A percentile compares a stretch with the other conserved stretches of the same genome.
Evolutionary conservation across 2,329 filamentous ascomycete species (phyloP).

Genomic region (Pestalotiopsis sp.): DNA sequence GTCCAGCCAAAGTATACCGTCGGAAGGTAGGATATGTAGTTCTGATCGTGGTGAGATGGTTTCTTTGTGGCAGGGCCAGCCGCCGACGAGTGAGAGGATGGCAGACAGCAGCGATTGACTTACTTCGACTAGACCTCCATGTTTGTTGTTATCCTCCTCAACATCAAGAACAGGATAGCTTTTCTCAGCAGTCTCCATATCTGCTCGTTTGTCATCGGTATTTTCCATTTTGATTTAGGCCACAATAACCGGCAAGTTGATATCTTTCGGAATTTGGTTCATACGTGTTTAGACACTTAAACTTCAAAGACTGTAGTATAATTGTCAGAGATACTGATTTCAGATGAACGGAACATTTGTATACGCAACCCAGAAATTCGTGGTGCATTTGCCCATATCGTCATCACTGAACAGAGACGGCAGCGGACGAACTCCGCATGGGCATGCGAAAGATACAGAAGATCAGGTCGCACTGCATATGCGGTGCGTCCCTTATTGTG

Average conservation of each 20-base stretch:
- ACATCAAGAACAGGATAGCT: not conserved
- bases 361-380: not conserved
- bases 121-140: not conserved
- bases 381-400: not conserved
- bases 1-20: conserved; percentile 11
- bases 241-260: not conserved
- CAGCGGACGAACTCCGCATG: not conserved
- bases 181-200: not conserved
- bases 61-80: not conserved
- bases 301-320: too few species aligned
- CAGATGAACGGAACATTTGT: not conserved
- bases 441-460: not conserved
- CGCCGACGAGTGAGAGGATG: not conserved
- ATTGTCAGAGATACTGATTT: too few species aligned
- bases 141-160: not conserved
- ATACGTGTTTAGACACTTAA: too few species aligned
- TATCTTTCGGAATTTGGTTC: too few species aligned
- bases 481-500: not conserved
- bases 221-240: too few species aligned
- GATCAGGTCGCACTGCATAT: not conserved
- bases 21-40: conserved; percentile 12
- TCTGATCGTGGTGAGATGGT: not conserved
- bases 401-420: not conserved
- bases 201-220: too few species aligned
- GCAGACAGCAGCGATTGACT: not conserved